These are phyloP conservation scores for Colletotrichum falcatum DNA, from an alignment of 2,329 filamentous ascomycete genomes.

Conservation along the genomic window DNA sequence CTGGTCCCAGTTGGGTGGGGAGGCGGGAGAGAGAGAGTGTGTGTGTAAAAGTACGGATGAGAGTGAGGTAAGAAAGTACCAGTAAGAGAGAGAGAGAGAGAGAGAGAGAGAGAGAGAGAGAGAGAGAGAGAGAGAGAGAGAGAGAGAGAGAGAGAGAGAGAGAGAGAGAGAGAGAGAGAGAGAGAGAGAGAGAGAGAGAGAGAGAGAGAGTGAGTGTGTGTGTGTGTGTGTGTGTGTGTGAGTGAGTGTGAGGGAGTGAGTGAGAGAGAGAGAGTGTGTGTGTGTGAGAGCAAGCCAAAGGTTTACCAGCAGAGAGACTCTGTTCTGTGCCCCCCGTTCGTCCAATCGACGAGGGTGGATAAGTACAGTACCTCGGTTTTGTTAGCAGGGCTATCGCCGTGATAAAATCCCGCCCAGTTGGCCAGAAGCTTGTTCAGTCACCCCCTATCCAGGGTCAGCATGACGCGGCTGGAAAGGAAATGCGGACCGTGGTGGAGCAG, in stretches of 20 bases:
- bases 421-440: slow-evolving; percentile 33
- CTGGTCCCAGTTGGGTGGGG: not conserved
- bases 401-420: slow-evolving; percentile 17
- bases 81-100: not conserved
- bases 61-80: too few relatives aligned
- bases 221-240: not conserved
- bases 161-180: not conserved
- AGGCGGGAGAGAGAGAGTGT: not conserved
- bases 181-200: too few relatives aligned
- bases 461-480: slow-evolving; percentile 33
- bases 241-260: not conserved
- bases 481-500: slow-evolving; percentile 20
- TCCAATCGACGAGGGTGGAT: slow-evolving; percentile 13
- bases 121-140: not conserved
- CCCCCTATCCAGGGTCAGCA: slow-evolving; percentile 25
- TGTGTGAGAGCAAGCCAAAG: not conserved
- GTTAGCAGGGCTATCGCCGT: slow-evolving; percentile 10
- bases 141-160: not conserved
- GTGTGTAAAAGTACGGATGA: too few relatives aligned
- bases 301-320: not conserved
- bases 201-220: too few relatives aligned
- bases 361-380: not conserved
- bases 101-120: not conserved
- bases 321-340: not conserved
- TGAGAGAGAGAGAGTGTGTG: not conserved